These are phyloP conservation scores for Nannochloropsis granulata DNA, from an alignment of 108 stramenopile genomes.

Conservation along the genomic window DNA sequence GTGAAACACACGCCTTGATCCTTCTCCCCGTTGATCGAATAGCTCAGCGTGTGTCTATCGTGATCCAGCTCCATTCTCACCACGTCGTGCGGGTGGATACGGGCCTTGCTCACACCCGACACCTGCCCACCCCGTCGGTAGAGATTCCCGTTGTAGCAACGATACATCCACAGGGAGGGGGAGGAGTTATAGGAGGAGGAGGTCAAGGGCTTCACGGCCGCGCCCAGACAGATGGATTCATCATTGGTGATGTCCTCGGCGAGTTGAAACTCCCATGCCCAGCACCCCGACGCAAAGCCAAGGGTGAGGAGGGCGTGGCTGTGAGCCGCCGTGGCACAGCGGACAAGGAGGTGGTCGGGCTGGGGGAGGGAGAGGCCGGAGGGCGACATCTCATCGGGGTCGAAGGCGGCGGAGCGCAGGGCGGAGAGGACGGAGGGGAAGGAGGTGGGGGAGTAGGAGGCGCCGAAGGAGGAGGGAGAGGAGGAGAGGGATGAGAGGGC, in stretches of 20 bases:
- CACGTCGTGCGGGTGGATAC: slow-evolving; percentile 39
- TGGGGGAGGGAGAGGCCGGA: not conserved
- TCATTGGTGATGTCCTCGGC: slow-evolving; percentile 25
- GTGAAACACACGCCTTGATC: slow-evolving; percentile 38
- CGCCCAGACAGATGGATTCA: slow-evolving; percentile 40
- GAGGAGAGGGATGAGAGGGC: not conserved
- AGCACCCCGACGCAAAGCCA: not conserved
- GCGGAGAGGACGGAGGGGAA: not conserved
- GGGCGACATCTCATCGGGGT: not conserved
- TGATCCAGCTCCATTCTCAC: slow-evolving; percentile 37
- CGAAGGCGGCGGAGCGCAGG: not conserved
- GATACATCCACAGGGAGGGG: slow-evolving; percentile 38
- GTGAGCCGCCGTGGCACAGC: slow-evolving; percentile 2
- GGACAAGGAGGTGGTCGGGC: not conserved
- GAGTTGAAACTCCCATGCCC: slow-evolving; percentile 22
- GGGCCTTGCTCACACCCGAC: slow-evolving; percentile 9
- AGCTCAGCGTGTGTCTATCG: slow-evolving; percentile 31
- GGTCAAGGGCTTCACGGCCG: slow-evolving; percentile 30
- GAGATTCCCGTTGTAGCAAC: slow-evolving; percentile 41
- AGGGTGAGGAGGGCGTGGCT: slow-evolving; percentile 15
- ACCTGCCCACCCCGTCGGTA: slow-evolving; percentile 31
- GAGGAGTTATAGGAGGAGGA: slow-evolving; percentile 39
- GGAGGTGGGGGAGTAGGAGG: not conserved
- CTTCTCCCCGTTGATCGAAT: slow-evolving; percentile 10
- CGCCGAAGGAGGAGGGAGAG: not conserved